Evolutionary conservation across 1,284 basidiomycete genomes (phyloP), one percentile per base, ranked within the genome.

Genomic region (Earliella scabrosa): DNA sequence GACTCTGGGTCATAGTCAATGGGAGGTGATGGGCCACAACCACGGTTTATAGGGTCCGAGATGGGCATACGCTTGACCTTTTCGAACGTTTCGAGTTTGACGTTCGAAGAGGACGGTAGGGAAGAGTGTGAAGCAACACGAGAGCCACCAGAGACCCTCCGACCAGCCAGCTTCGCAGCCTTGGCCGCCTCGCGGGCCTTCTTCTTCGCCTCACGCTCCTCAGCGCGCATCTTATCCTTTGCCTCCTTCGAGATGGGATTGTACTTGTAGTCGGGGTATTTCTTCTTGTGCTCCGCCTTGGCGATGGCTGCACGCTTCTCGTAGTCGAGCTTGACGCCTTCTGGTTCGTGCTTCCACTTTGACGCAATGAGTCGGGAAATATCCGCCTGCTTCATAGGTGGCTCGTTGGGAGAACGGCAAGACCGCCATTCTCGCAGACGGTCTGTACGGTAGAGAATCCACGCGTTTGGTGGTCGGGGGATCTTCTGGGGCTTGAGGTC

Each of bases 361-460:
- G 71, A 56, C 2, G 87, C 82, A 57, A 96, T 87, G 43, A 84
- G 68, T 63, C 83, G 85, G 35, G 92, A 94, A 48, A 94, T 81
- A 26, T 85, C 81, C 0, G 88, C 82, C 26, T 61, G 60, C 44
- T 45, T 48, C 8, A 45, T 20, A 13, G 52, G 47, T 2, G 50
- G 32, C 8, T 51, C 51, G 18, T 39, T 35, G 10, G 31, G 34
- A 0, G 85, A 80, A n/a, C 79, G 70, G 40, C 82, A 73, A 13
- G 71, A 73, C 4, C 80, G 64, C 32, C 80, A 66, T 26, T 75
- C 71, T 39, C 67, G 68, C 52, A 85, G 78, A 67, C 82, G 86
- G 63, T 87, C 82, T 2, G 88, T 87, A 39, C 94, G 86, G 70
- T 93, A 97, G n/a, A 97, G 66, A 59, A 97, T 96, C 92, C 93